These are phyloP conservation scores for Boletales sp. DNA, from an alignment of 768 basidiomycete species.

Conservation along the genomic window DNA sequence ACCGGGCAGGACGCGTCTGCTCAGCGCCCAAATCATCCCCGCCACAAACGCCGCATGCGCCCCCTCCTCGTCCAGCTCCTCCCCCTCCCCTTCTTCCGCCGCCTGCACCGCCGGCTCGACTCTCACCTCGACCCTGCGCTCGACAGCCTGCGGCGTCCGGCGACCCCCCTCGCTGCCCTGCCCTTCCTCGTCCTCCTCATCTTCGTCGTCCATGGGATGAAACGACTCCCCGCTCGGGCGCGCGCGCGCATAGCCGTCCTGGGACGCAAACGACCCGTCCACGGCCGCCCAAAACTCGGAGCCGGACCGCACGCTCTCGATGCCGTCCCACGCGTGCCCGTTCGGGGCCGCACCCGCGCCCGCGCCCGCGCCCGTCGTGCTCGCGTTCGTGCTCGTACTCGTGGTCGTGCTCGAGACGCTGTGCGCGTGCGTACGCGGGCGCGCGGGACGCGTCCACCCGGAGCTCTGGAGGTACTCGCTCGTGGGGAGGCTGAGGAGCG, in stretches of 20 bases:
- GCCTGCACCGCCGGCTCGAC: too few relatives aligned
- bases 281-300: constrained; percentile 71
- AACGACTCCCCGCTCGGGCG: constrained; percentile 29
- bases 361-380: too few relatives aligned
- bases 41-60: constrained; percentile 83
- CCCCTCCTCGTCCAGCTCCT: constrained; percentile 66
- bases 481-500: constrained; percentile 76
- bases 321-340: constrained; percentile 23
- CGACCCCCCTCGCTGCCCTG: constrained; percentile 5
- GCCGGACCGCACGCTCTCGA: constrained; percentile 55
- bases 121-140: too few relatives aligned
- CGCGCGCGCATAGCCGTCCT: constrained; percentile 15
- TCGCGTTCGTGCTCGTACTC: constrained; percentile 12
- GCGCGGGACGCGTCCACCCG: constrained; percentile 51
- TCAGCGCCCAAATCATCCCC: constrained; percentile 83
- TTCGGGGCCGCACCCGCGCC: too few relatives aligned
- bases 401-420: constrained; percentile 12
- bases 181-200: constrained; percentile 12
- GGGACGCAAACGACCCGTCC: constrained; percentile 18
- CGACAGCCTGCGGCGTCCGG: constrained; percentile 19
- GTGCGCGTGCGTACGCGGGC: constrained; percentile 13
- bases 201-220: constrained; percentile 30
- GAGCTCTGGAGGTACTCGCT: constrained; percentile 85
- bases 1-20: constrained; percentile 67
- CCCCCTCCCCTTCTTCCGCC: constrained; percentile 10